Conservation (phyloP, 148 eudicot genomes). For the Silene latifolia region DNA sequence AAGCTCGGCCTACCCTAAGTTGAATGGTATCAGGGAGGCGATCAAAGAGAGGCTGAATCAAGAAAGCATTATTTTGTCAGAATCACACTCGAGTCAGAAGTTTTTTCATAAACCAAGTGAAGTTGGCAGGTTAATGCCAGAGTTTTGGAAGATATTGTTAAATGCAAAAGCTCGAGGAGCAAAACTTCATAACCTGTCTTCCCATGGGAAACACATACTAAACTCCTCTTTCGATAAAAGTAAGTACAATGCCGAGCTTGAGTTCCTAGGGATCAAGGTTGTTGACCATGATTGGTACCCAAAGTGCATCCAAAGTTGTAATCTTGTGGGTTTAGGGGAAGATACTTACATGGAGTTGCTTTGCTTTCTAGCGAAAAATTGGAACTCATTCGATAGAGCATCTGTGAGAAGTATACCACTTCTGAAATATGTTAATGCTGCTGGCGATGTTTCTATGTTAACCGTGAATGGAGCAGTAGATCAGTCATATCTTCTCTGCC, state of each 20-base stretch:
- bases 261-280: constrained; percentile 43
- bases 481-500: constrained; percentile 22
- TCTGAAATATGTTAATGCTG: constrained; percentile 41
- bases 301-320: constrained; percentile 54
- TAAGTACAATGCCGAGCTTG: constrained; percentile 36
- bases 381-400: constrained; percentile 42
- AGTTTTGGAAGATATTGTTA: constrained; percentile 48
- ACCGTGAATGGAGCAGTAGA: constrained; percentile 23
- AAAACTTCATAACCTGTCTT: constrained; percentile 45
- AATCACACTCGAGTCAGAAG: constrained; percentile 40
- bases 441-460: constrained; percentile 31
- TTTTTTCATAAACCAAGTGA: constrained; percentile 57
- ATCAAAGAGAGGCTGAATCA: constrained; percentile 35
- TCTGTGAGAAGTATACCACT: constrained; percentile 37
- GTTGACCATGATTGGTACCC: constrained; percentile 59
- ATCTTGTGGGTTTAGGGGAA: constrained; percentile 49
- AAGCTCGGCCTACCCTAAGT: constrained; percentile 28
- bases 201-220: constrained; percentile 55
- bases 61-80: constrained; percentile 48
- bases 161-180: constrained; percentile 39
- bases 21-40: constrained; percentile 40
- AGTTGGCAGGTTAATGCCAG: constrained; percentile 46
- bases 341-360: constrained; percentile 48
- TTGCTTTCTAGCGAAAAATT: constrained; percentile 40
- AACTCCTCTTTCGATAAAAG: constrained; percentile 48